A percentile compares a stretch with the other conserved stretches of the same genome.
Evolutionary conservation across 2,329 filamentous ascomycete genomes (phyloP).

Genomic region (Incumbomyces delicatus): DNA sequence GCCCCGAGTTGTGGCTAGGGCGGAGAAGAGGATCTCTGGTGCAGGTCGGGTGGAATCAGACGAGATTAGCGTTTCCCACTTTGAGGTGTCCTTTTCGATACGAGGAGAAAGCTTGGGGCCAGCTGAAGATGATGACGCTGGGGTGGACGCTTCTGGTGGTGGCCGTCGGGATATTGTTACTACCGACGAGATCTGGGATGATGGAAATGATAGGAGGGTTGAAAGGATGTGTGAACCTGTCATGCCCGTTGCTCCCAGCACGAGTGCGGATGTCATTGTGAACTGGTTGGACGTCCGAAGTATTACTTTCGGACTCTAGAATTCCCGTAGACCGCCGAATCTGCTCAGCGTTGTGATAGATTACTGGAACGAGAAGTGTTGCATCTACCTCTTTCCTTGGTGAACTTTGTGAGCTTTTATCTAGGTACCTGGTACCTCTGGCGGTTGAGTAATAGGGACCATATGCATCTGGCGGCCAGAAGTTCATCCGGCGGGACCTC

Average conservation of each 20-base stretch:
- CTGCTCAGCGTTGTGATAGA: too few species aligned
- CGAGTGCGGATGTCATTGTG: conserved; percentile 35
- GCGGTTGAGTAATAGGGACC: too few species aligned
- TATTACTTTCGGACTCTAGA: too few species aligned
- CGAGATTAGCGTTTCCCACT: conserved; percentile 56
- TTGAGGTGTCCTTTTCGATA: conserved; percentile 55
- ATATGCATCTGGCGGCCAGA: too few species aligned
- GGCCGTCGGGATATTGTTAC: conserved; percentile 38
- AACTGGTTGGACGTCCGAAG: too few species aligned
- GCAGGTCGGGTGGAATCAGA: conserved; percentile 38
- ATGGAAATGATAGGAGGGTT: conserved; percentile 30
- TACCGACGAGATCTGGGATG: conserved; percentile 30
- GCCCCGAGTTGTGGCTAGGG: conserved; percentile 67
- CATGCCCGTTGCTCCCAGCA: conserved; percentile 40
- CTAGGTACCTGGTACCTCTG: too few species aligned
- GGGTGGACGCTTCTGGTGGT: conserved; percentile 25
- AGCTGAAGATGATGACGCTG: conserved; percentile 56
- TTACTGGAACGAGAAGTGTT: too few species aligned
- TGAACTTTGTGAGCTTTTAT: too few species aligned
- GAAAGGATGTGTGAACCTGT: conserved; percentile 62
- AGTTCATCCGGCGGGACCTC: too few species aligned
- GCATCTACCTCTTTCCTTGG: too few species aligned
- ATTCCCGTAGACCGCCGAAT: too few species aligned
- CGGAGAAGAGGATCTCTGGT: conserved; percentile 61
- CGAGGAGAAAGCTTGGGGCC: conserved; percentile 34